Evolutionary conservation across 805 yeast species (phyloP), one percentile per base, ranked within the genome.

Genomic region (Cyberlindnera suaveolens): DNA sequence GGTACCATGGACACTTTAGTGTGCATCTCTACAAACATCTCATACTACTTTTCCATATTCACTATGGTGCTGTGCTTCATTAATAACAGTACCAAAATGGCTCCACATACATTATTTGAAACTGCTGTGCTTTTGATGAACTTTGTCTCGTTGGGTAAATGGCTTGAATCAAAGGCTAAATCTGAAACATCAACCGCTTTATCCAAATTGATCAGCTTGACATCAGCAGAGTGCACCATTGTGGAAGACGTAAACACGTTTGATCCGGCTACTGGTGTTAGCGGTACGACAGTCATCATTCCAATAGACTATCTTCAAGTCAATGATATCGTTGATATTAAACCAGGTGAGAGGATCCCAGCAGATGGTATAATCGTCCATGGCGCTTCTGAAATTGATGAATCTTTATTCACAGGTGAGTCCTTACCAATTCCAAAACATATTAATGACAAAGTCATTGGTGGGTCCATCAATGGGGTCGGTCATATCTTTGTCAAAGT

Each of bases 1-100:
- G 82, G 82, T 9, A 88, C 91, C 7, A 95, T 93, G 99, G 99
- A 93, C 63, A 85, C 91, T 2, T 70, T 93, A 46, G 89, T 93
- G 31, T 80, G 85, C 41, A 70, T 85, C 17, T 87, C 97, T 4
- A 89, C 96, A 0, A 65, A 82, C 39, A 78, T 85, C 18, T 86
- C 96, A 5, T 93, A 78, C 57, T 38, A 68, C 5, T 91, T 86
- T 55, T 89, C 97, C 1, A 59, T 84, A 1, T 60, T 78, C 20
- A 75, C 93, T 0, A 77, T 88, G 48, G 27, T 74, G 1, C 61
- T 70, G 31, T 70, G 78, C 34, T 66, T 78, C 16, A 51, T 74
- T 58, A 56, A 62, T 26, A 67, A 72, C n/a, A 62, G 63, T 34
- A 37, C 42, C 9, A 57, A 60, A 0, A 58, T 60, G 41, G 73